Evolutionary conservation across 1,284 basidiomycete species (phyloP).

Genomic region (Cryptococcus neoformans): DNA sequence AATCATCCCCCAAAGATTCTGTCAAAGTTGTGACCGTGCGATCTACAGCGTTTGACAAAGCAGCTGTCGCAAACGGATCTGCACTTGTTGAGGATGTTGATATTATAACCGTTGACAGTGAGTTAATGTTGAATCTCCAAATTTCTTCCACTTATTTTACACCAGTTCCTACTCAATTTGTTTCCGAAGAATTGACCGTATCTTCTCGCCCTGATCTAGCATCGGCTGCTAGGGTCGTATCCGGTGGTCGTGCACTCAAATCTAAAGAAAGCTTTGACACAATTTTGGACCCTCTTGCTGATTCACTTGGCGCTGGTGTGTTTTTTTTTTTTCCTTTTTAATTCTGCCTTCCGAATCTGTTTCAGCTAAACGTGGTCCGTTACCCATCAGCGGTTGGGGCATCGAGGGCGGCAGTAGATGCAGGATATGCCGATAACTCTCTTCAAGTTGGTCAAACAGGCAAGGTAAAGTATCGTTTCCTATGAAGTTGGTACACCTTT

Average conservation of each 20-base stretch:
- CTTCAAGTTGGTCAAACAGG: slow-evolving; percentile 99
- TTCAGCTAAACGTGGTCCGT: not conserved
- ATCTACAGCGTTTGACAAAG: slow-evolving; percentile 86
- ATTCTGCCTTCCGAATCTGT: not conserved
- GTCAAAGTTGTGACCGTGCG: slow-evolving; percentile 96
- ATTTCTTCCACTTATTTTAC: not conserved
- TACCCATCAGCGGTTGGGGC: slow-evolving; percentile 75
- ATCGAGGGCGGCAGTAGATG: slow-evolving; percentile 95
- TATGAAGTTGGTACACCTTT: slow-evolving; percentile 87
- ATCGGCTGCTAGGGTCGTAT: slow-evolving; percentile 83
- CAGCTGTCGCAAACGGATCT: slow-evolving; percentile 54
- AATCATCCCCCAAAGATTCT: slow-evolving; percentile 61
- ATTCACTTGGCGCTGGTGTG: slow-evolving; percentile 73
- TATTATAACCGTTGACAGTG: slow-evolving; percentile 56
- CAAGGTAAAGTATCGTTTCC: slow-evolving; percentile 55
- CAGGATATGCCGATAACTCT: slow-evolving; percentile 97
- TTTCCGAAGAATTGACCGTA: slow-evolving; percentile 81
- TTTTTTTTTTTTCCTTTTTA: not conserved
- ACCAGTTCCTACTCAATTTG: slow-evolving; percentile 62
- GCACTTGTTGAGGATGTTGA: slow-evolving; percentile 64
- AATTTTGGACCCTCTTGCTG: slow-evolving; percentile 89
- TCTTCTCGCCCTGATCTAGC: slow-evolving; percentile 93
- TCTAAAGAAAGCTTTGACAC: slow-evolving; percentile 87
- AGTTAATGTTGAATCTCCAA: slow-evolving; percentile 14
- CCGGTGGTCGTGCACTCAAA: slow-evolving; percentile 94